A percentile compares a stretch with the other conserved stretches of the same genome.
phyloP scores from a whole-genome alignment of 805 yeast genomes.

The Pichia paraexigua region DNA sequence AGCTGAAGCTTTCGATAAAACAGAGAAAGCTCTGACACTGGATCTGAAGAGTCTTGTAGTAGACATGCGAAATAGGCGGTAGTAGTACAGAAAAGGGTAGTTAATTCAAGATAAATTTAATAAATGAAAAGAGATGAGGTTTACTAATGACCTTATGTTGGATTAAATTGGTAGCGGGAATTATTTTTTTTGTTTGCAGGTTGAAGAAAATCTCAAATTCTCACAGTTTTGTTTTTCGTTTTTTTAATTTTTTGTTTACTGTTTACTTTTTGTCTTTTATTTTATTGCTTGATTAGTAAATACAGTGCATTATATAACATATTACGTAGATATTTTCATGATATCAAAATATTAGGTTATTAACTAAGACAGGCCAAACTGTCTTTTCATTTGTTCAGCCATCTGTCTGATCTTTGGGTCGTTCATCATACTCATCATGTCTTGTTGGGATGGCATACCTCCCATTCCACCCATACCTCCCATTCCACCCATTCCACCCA shows the following conservation, averaged over 20 bases:
- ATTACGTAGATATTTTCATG: background rate
- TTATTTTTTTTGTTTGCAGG: background rate
- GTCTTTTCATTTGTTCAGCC: slow-evolving; percentile 37
- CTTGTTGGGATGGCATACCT: slow-evolving; percentile 37
- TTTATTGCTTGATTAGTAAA: background rate
- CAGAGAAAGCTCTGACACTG: background rate
- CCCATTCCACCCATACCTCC: slow-evolving; percentile 24
- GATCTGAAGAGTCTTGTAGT: background rate
- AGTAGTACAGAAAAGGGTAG: background rate
- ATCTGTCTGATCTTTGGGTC: slow-evolving; percentile 69
- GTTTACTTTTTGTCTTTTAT: background rate
- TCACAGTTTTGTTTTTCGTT: background rate
- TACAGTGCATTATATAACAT: background rate
- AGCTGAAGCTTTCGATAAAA: background rate
- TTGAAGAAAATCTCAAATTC: background rate
- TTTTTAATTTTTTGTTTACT: no score
- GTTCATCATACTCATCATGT: slow-evolving; percentile 43
- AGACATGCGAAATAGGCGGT: background rate
- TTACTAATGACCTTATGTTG: background rate
- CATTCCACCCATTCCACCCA: slow-evolving; percentile 62
- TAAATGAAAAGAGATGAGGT: background rate
- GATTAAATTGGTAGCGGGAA: background rate
- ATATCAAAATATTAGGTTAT: background rate
- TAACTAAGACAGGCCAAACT: slow-evolving; percentile 18
- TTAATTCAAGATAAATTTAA: background rate